Percentiles rank a stretch among this genome's conserved stretches.
These are phyloP conservation scores for Nannochloropsis gaditana DNA, from an alignment of 108 stramenopile species.

Conservation along the genomic window DNA sequence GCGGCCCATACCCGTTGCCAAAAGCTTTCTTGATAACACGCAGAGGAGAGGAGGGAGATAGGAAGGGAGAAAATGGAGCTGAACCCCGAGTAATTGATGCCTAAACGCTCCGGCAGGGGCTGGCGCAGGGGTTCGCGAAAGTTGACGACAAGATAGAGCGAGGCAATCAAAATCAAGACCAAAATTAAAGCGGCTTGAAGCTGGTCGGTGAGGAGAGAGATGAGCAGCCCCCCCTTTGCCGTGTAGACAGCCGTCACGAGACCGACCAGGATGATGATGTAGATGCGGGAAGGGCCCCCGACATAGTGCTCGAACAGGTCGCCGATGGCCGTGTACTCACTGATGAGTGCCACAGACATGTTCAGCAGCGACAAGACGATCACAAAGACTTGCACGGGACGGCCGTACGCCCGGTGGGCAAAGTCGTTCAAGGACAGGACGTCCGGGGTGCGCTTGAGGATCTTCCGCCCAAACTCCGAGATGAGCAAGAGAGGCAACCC, in stretches of 20 bases:
- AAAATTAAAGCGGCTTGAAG: background rate
- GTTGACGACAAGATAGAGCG: background rate
- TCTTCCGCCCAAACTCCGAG: conserved; percentile 14
- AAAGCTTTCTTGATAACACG: background rate
- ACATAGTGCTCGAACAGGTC: conserved; percentile 20
- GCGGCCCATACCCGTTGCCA: conserved; percentile 1
- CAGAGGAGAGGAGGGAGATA: conserved; percentile 14
- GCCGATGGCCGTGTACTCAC: background rate
- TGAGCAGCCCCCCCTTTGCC: conserved; percentile 4
- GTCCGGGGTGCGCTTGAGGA: background rate
- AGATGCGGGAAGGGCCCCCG: background rate
- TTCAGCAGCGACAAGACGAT: conserved; percentile 3
- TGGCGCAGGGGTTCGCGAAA: background rate
- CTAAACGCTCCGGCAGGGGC: conserved; percentile 14
- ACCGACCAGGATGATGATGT: background rate
- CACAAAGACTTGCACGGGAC: background rate
- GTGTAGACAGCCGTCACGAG: conserved; percentile 5
- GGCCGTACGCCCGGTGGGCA: background rate
- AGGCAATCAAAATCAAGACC: background rate
- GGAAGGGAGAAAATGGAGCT: background rate
- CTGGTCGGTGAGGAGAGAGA: background rate
- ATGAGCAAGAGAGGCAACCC: background rate
- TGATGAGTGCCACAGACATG: background rate
- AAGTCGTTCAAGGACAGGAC: background rate
- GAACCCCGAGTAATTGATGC: conserved; percentile 5